Evolutionary conservation across 2,329 filamentous ascomycete species (phyloP), one percentile per base, ranked within the genome.

Genomic region (Arthroderma sp.): DNA sequence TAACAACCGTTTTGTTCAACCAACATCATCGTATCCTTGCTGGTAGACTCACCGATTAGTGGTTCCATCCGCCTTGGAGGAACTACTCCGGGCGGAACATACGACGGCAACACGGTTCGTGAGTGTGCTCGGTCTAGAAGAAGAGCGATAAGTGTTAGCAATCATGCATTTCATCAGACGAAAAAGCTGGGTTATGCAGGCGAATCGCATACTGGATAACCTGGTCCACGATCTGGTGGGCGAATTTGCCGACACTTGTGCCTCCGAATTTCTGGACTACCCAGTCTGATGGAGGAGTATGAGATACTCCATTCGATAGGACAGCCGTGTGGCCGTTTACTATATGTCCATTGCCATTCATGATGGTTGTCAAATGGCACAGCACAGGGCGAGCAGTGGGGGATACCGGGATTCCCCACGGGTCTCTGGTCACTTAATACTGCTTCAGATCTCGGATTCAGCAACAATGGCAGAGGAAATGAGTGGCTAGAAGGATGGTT

Each of bases 221-320:
- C 66, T 87, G 80, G 64, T 83, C 79, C 28, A 84, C 82, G 65
- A 87, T 86, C 70, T 86, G 85, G 64, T 82, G 80, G 55, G 91
- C 85, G 66, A 95, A 95, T 74, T 97, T 97, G 65, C 91, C 93
- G 55, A 97, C 87, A 68, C 88, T 95, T 55, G 91, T 98, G 55
- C 91, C 91, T 61, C 91, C 91, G 71, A 95, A 95, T 73, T 96
- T 96, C 71, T 95, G 90, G 54, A 96, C 87, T 31, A 95, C 79
- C 91, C 90, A 95, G 62, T 68, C 67, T 9, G 59, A 55, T 6
- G 59, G 25, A 21, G 59, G 51, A 41, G 56, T 44, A 25, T 51
- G 39, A 39, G 58, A 60, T 41, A 65, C 62, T 56, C 63, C 63
- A 61, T 65, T 62, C 56, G 63, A 49, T 51, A 61, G 56, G 56